phyloP scores from a whole-genome alignment of 306 rosid species.

The Mimosa bimucronata region DNA sequence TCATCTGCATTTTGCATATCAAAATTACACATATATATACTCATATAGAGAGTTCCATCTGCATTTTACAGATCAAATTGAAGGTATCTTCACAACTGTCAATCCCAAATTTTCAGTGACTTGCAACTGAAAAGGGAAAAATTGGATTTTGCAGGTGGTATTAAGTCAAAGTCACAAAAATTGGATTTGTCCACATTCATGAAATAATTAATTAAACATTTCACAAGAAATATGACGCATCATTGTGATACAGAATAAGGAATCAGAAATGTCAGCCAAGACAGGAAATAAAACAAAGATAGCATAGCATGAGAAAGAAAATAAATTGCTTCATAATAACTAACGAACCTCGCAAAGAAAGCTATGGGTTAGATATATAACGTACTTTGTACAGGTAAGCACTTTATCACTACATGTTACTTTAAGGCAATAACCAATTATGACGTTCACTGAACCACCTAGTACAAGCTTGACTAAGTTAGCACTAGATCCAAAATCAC shows the following conservation, averaged over 20 bases:
- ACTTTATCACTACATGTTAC: background rate
- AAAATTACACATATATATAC: too few relatives aligned
- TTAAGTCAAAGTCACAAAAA: too few relatives aligned
- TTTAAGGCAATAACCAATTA: background rate
- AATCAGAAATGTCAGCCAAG: background rate
- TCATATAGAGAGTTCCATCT: too few relatives aligned
- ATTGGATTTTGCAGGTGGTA: too few relatives aligned
- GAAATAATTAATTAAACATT: background rate
- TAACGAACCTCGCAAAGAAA: background rate
- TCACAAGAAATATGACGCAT: background rate
- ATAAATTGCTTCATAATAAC: background rate
- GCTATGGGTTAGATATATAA: conserved; percentile 4
- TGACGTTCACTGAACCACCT: background rate
- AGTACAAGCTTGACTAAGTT: background rate
- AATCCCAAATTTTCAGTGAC: too few relatives aligned
- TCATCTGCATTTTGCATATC: too few relatives aligned
- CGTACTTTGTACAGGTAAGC: background rate
- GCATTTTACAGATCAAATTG: too few relatives aligned
- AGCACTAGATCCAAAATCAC: background rate
- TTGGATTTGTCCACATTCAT: background rate
- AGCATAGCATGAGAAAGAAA: background rate
- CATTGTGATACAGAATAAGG: background rate
- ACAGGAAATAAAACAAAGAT: background rate
- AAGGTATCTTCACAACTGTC: too few relatives aligned
- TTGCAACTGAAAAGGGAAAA: too few relatives aligned